Evolutionary conservation across 768 basidiomycete genomes (phyloP), one percentile per base, ranked within the genome.

Genomic region (Antrodiella citrinella): DNA sequence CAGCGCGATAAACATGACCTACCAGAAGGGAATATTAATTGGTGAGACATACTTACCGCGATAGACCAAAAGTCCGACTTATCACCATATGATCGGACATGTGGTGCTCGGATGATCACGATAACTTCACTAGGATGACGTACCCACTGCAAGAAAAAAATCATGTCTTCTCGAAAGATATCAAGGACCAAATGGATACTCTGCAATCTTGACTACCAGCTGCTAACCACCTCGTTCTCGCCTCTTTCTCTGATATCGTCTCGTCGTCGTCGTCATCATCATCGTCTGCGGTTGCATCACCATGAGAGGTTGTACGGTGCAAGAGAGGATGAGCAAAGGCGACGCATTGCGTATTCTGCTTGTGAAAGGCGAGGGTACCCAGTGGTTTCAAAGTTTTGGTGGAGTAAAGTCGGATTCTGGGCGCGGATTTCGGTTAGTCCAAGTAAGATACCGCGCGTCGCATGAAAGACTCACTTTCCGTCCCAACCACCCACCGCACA

Each of bases 401-500:
- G 0, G 91, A 86, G 66, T 86, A 92, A 5, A 97, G 69, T 0
- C 91, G 81, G 15, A 94, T 72, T 51, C 91, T 96, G 60, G 19
- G 43, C n/a, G n/a, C n/a, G n/a, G n/a, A n/a, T n/a, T n/a, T n/a
- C n/a, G n/a, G n/a, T n/a, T n/a, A n/a, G n/a, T n/a, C n/a, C n/a
- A n/a, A n/a, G n/a, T n/a, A n/a, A n/a, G n/a, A n/a, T n/a, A n/a
- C n/a, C n/a, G n/a, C n/a, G n/a, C n/a, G n/a, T n/a, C n/a, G n/a
- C n/a, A n/a, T n/a, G n/a, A n/a, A n/a, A n/a, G 13, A 68, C 86
- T 58, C 56, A 93, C 94, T 74, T 80, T 26, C 95, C 93, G 54
- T 98, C 93, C 95, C 95, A 97, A 0, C 93, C 91, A 2, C 86
- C 94, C 2, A 93, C 71, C 0, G 92, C 93, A 57, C 92, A 86